These are phyloP conservation scores for Margaritispora aquatica DNA, from an alignment of 495 filamentous ascomycete species.

Conservation along the genomic window DNA sequence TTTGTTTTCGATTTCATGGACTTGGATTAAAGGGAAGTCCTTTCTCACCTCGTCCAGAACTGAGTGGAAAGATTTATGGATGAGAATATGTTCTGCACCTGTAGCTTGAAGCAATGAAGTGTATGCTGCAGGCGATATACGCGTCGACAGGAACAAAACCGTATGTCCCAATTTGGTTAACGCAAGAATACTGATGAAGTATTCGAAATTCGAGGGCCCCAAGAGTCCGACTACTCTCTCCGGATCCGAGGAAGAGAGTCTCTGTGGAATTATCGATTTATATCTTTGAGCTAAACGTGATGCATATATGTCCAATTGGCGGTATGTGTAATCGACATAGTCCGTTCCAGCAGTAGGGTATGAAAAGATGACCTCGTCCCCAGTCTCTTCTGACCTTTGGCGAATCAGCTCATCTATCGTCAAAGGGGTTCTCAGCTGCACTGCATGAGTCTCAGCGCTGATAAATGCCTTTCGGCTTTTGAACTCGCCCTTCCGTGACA, in stretches of 20 bases:
- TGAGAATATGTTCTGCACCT: conserved; percentile 28
- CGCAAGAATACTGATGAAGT: conserved; percentile 50
- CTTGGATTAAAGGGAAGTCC: not conserved
- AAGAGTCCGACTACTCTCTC: conserved; percentile 39
- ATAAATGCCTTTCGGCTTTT: too few relatives aligned
- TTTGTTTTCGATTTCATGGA: conserved; percentile 26
- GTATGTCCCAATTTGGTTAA: conserved; percentile 52
- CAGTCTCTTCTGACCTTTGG: too few relatives aligned
- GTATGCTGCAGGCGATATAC: conserved; percentile 45
- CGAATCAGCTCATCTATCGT: too few relatives aligned
- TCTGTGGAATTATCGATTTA: conserved; percentile 1
- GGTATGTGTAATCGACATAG: conserved; percentile 4
- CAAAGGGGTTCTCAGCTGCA: too few relatives aligned
- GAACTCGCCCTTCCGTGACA: too few relatives aligned
- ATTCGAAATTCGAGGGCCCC: conserved; percentile 48
- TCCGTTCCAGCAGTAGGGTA: too few relatives aligned
- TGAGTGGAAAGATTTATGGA: not conserved
- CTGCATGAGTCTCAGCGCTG: too few relatives aligned
- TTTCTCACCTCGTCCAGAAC: not conserved
- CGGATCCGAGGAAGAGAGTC: not conserved
- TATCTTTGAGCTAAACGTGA: not conserved
- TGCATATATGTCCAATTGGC: not conserved
- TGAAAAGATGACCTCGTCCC: too few relatives aligned
- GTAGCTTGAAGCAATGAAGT: conserved; percentile 35
- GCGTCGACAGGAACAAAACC: conserved; percentile 52